A percentile compares a stretch with the other conserved stretches of the same genome.
Conservation (phyloP, 768 basidiomycete genomes). For the Trametes villosa region DNA sequence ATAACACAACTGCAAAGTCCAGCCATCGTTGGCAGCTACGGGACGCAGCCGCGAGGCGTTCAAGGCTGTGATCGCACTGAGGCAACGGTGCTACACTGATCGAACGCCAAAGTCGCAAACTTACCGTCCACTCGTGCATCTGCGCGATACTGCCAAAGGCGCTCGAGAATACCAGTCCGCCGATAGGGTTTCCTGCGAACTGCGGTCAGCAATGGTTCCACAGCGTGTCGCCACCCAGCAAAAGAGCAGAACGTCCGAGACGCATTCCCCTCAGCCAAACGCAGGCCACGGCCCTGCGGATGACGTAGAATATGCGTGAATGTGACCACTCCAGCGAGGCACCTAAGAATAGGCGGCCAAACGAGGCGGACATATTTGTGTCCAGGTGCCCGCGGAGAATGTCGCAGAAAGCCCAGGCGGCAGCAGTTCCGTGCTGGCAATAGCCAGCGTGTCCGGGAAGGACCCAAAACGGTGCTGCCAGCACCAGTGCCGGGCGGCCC, state of each 20-base stretch:
- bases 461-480: background rate
- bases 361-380: background rate
- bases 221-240: background rate
- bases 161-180: conserved; percentile 72
- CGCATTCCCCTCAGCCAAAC: no score
- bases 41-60: conserved; percentile 8
- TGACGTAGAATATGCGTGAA: background rate
- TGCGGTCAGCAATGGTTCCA: background rate
- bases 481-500: no score
- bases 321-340: background rate
- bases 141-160: conserved; percentile 65
- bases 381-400: background rate
- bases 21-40: background rate
- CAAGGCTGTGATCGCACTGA: no score
- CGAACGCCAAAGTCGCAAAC: conserved; percentile 17
- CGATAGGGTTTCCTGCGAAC: conserved; percentile 56
- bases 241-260: no score
- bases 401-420: background rate
- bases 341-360: background rate
- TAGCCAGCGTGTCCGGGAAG: background rate
- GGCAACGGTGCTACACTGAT: no score
- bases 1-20: background rate
- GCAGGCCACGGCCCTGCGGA: no score
- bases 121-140: conserved; percentile 75
- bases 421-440: background rate